Evolutionary conservation across 495 filamentous ascomycete species (phyloP).

Genomic region (Hypoxylon cercidicola): DNA sequence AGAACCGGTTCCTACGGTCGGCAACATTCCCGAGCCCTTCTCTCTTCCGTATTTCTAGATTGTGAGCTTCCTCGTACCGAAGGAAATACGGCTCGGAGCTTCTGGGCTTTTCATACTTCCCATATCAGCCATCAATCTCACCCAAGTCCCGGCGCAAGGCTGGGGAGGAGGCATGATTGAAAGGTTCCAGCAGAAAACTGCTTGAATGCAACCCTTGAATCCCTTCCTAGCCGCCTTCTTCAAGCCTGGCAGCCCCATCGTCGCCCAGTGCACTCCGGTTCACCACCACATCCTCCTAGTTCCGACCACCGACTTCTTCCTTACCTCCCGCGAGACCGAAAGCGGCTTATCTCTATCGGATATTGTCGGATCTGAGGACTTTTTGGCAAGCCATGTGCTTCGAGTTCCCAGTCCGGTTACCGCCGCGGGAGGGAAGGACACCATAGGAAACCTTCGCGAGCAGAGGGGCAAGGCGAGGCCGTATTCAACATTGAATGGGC

Average conservation of each 20-base stretch:
- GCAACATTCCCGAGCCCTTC: background rate
- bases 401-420: constrained; percentile 73
- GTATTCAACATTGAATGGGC: constrained; percentile 89
- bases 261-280: constrained; percentile 90
- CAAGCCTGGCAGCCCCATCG: constrained; percentile 80
- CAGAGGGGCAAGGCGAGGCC: constrained; percentile 92
- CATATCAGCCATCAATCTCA: constrained; percentile 3
- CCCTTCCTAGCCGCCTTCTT: constrained; percentile 98
- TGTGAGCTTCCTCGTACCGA: background rate
- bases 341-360: constrained; percentile 80
- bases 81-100: constrained; percentile 5
- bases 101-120: constrained; percentile 2
- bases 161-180: constrained; percentile 38
- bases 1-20: background rate
- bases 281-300: constrained; percentile 96
- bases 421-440: constrained; percentile 73
- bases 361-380: constrained; percentile 88
- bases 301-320: constrained; percentile 89
- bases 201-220: constrained; percentile 98
- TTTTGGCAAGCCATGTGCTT: constrained; percentile 95
- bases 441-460: constrained; percentile 78
- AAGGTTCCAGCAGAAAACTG: constrained; percentile 29
- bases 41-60: background rate
- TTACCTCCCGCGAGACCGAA: constrained; percentile 89
- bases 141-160: constrained; percentile 30